Evolutionary conservation across 805 yeast species (phyloP).

Genomic region (Pichia insulana): DNA sequence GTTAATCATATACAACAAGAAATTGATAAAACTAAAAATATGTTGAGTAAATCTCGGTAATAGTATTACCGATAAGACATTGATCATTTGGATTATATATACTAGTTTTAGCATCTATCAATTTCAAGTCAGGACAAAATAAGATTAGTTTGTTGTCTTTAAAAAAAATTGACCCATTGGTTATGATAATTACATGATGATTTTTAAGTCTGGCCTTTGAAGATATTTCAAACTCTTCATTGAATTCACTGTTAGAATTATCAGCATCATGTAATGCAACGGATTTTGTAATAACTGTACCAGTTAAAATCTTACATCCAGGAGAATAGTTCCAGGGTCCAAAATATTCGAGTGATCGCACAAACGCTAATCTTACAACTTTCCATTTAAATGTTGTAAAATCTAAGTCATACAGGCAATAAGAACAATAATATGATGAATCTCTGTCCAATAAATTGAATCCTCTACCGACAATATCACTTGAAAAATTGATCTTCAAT

Average conservation of each 20-base stretch:
- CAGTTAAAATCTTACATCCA: background rate
- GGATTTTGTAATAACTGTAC: conserved; percentile 1
- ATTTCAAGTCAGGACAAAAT: conserved; percentile 8
- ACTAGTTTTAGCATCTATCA: conserved; percentile 7
- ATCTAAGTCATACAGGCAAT: background rate
- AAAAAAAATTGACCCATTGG: conserved; percentile 2
- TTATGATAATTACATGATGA: background rate
- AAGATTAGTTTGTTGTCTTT: conserved; percentile 8
- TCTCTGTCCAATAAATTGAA: background rate
- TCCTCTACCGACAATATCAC: background rate
- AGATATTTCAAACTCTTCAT: background rate
- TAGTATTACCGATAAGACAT: conserved; percentile 9
- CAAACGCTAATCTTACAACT: background rate
- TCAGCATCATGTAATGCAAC: background rate
- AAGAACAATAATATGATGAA: background rate
- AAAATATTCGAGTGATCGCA: conserved; percentile 1
- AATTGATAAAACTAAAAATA: conserved; percentile 1
- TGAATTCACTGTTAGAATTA: background rate
- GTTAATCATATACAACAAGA: conserved; percentile 1
- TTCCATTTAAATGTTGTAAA: background rate
- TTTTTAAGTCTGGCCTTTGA: background rate
- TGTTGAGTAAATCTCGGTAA: conserved; percentile 9
- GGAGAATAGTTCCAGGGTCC: conserved; percentile 2
- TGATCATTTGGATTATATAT: conserved; percentile 1
- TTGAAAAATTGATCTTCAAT: background rate